A percentile compares a stretch with the other conserved stretches of the same genome.
These are phyloP conservation scores for Colletotrichum plurivorum DNA, from an alignment of 2,329 filamentous ascomycete genomes.

Conservation along the genomic window DNA sequence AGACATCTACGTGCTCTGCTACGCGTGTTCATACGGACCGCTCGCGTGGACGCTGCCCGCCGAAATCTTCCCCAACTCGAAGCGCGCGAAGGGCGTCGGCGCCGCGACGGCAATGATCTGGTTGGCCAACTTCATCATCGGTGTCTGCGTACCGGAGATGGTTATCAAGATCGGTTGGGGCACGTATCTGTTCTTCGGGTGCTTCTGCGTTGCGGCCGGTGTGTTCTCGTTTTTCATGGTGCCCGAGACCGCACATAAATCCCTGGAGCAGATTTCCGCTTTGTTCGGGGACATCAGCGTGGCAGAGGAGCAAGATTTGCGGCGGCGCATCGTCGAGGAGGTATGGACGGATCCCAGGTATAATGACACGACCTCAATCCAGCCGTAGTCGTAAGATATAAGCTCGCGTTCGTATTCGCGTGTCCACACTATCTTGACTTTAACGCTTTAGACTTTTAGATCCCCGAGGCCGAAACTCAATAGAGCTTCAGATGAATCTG, in stretches of 20 bases:
- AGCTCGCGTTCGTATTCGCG: not conserved
- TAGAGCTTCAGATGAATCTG: too few species aligned
- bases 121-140: slow-evolving; percentile 55
- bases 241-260: slow-evolving; percentile 63
- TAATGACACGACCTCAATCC: not conserved
- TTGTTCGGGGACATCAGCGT: slow-evolving; percentile 45
- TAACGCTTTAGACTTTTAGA: not conserved
- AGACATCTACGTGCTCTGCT: slow-evolving; percentile 49
- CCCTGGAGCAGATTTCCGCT: slow-evolving; percentile 62
- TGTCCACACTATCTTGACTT: not conserved
- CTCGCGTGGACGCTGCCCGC: slow-evolving; percentile 53
- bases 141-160: slow-evolving; percentile 68
- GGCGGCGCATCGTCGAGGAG: slow-evolving; percentile 12
- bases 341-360: slow-evolving; percentile 17
- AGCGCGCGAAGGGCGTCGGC: slow-evolving; percentile 53
- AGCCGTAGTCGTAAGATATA: not conserved
- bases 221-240: slow-evolving; percentile 64
- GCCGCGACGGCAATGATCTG: slow-evolving; percentile 51
- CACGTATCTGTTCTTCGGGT: slow-evolving; percentile 68
- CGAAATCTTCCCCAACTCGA: slow-evolving; percentile 53
- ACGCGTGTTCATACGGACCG: slow-evolving; percentile 50
- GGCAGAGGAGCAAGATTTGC: slow-evolving; percentile 8
- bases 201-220: slow-evolving; percentile 64
- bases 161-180: slow-evolving; percentile 63
- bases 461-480: too few species aligned